Base-by-base conservation (phyloP, 2,329 filamentous ascomycete genomes). In the Ophiostoma piceae region DNA sequence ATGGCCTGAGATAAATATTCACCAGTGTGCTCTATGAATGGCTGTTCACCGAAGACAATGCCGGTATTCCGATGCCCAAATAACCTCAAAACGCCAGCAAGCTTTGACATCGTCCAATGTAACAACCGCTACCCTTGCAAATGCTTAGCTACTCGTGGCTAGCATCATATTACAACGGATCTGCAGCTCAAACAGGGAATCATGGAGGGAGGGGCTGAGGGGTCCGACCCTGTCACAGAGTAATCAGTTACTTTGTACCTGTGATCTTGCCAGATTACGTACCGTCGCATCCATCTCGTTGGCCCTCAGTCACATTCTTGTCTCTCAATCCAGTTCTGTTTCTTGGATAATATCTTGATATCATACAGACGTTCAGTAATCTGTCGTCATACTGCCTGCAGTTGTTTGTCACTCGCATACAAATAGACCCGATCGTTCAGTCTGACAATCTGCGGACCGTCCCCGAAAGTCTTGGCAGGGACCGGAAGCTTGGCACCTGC, bases 401-500 rank as follows among this genome's bases (percentile, higher is more conserved):
- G 51, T 22, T 22, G 47, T 8, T 11, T 22, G n/a, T 57, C 43
- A n/a, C 19, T 26, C 43, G 43, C 19, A n/a, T 47, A 47, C 6
- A 47, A 47, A 47, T 47, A n/a, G 19, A n/a, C 19, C 43, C 43
- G 19, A 47, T n/a, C 43, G 7, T 16, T 26, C 51, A 11, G 51
- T 57, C 51, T 57, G 51, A 57, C 6, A 57, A 14, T 29, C 9
- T 57, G 22, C 51, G 51, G 22, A 57, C 51, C 51, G 51, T 29
- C 51, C n/a, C 51, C 22, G n/a, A 57, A 57, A 57, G 51, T 57
- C 51, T 57, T 57, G 51, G 51, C 51, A 57, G n/a, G 8, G 51
- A 26, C 22, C n/a, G 51, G 51, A 22, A 26, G 51, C 51, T 57
- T 57, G 51, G 51, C 51, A 57, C 22, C n/a, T 57, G 51, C 51